Base-by-base conservation (phyloP, 106 monocot species). In the Narthecium ossifragum region DNA sequence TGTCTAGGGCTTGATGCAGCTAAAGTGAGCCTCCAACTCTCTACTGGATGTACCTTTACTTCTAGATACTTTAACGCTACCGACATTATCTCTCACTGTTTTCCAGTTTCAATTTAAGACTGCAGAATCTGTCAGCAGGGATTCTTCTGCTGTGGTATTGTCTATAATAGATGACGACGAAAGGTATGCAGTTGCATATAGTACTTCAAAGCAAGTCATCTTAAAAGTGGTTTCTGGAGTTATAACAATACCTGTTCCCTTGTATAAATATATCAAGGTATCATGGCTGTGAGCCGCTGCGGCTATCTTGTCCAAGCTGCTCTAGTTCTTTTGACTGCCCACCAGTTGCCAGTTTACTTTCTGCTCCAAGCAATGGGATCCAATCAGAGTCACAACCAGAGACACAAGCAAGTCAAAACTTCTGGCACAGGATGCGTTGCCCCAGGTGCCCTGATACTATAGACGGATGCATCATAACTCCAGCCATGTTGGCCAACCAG, bases 1-100 rank as follows among this genome's bases (percentile, higher is more conserved):
- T 96, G 96, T 64, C 53, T 96, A 43, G 96, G 96, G n/a, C 80
- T 96, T 59, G 96, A 96, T 86, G 86, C 96, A 46, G 78, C 90
- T 4, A 96, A 86, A 75, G 96, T 86, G 41, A 50, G 40, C 30
- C 6, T 51, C 38, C 31, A 30, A n/a, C n/a, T n/a, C n/a, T n/a
- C n/a, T n/a, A n/a, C n/a, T n/a, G n/a, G n/a, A n/a, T n/a, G n/a
- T n/a, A n/a, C n/a, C n/a, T n/a, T n/a, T n/a, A n/a, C n/a, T n/a
- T n/a, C n/a, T n/a, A n/a, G n/a, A n/a, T n/a, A n/a, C n/a, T n/a
- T n/a, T n/a, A n/a, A n/a, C n/a, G n/a, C n/a, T 10, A 27, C 46
- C 13, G 6, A 54, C 46, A 33, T 5, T 46, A 10, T 33, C 6
- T 31, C 32, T 46, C 36, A 36, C 10, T 40, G 27, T 78, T 12